Evolutionary conservation across 148 eudicot genomes (phyloP).

Genomic region (Vaccinium corymbosum): DNA sequence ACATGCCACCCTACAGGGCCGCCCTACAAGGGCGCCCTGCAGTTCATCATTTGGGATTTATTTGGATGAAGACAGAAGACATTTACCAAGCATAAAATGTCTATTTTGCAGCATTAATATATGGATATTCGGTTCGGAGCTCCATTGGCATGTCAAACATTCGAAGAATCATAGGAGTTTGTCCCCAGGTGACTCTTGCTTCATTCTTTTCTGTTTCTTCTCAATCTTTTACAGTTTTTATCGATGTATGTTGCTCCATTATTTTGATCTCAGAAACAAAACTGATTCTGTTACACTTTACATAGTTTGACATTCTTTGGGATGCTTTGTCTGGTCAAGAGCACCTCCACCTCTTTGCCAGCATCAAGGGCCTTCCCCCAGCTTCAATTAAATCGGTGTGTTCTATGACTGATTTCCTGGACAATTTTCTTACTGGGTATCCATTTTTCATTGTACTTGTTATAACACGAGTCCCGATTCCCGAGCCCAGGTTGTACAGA

Average conservation of each 20-base stretch:
- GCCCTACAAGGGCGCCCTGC: too few species aligned
- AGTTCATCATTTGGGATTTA: neutral
- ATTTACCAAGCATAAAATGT: neutral
- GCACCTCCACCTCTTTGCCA: slow-evolving; percentile 79
- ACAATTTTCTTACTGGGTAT: neutral
- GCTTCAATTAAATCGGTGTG: slow-evolving; percentile 56
- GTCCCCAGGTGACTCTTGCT: slow-evolving; percentile 68
- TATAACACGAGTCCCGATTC: neutral
- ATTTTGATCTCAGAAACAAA: neutral
- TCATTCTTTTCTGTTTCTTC: neutral
- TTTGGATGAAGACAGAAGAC: neutral
- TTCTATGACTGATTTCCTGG: slow-evolving; percentile 12
- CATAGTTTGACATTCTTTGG: slow-evolving; percentile 91
- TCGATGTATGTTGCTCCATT: neutral
- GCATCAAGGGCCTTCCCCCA: slow-evolving; percentile 74
- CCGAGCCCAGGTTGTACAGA: slow-evolving; percentile 48
- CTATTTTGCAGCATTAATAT: slow-evolving; percentile 51
- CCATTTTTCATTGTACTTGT: neutral
- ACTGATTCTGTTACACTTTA: slow-evolving; percentile 16
- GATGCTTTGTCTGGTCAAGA: slow-evolving; percentile 75
- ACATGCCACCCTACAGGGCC: too few species aligned
- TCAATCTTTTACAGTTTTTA: neutral
- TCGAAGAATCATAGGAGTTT: slow-evolving; percentile 76
- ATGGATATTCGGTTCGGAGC: slow-evolving; percentile 74
- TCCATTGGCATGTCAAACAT: slow-evolving; percentile 79